Conservation (phyloP, 106 monocot genomes). For the Allium fistulosum region DNA sequence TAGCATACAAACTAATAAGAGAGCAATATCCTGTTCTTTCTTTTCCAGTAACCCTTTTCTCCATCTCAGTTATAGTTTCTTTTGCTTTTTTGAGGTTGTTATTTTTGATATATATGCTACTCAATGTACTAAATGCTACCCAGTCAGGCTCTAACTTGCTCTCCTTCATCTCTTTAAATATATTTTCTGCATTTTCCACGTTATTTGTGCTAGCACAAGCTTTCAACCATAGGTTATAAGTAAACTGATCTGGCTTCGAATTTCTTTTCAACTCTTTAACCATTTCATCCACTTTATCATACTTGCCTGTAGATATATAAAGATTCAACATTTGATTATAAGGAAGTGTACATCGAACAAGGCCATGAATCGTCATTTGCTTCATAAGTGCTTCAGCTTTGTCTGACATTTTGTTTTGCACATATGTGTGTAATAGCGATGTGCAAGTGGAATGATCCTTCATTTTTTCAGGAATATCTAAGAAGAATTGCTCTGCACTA, state of each 20-base stretch:
- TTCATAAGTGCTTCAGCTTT: conserved; percentile 74
- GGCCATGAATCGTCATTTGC: conserved; percentile 53
- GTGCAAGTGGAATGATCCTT: conserved; percentile 63
- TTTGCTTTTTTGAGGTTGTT: conserved; percentile 26
- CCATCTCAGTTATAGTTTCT: conserved; percentile 66
- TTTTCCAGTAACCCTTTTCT: conserved; percentile 46
- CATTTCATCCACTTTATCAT: conserved; percentile 44
- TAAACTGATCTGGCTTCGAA: conserved; percentile 49
- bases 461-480: conserved; percentile 74
- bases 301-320: conserved; percentile 36
- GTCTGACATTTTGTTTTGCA: conserved; percentile 31
- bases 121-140: conserved; percentile 69
- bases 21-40: conserved; percentile 56
- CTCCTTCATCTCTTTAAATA: conserved; percentile 49
- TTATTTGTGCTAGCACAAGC: conserved; percentile 38
- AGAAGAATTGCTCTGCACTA: conserved; percentile 92
- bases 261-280: conserved; percentile 64
- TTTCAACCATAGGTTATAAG: conserved; percentile 69
- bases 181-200: conserved; percentile 39
- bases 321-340: conserved; percentile 85
- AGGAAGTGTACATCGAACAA: conserved; percentile 53
- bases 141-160: conserved; percentile 49
- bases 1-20: conserved; percentile 56
- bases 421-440: conserved; percentile 75
- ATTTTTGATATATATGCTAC: conserved; percentile 54